phyloP scores from a whole-genome alignment of 345 rosid species.

The Sonneratia caseolaris region DNA sequence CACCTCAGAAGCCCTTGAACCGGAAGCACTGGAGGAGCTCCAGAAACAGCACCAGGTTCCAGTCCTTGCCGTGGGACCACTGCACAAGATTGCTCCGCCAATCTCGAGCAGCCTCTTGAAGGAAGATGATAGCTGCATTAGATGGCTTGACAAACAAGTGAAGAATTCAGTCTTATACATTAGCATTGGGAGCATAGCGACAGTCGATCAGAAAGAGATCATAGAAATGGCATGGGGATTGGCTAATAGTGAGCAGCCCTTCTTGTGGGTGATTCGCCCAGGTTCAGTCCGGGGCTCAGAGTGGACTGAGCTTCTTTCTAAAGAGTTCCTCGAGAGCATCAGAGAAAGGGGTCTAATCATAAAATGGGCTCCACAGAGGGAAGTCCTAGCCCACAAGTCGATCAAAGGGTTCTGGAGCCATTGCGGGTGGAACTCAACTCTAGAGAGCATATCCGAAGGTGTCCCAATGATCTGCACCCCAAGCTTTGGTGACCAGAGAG shows the following conservation, averaged over 20 bases:
- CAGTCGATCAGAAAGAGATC: constrained; percentile 15
- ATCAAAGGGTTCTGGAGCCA: constrained; percentile 26
- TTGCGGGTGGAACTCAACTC: constrained; percentile 23
- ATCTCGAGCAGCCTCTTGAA: constrained; percentile 3
- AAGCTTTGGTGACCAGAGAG: constrained; percentile 14
- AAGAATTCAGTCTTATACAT: constrained; percentile 17
- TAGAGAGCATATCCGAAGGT: constrained; percentile 19
- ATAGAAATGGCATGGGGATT: constrained; percentile 23
- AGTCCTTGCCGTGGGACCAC: constrained; percentile 14
- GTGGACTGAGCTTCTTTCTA: constrained; percentile 9
- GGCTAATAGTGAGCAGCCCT: constrained; percentile 20
- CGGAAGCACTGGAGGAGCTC: constrained; percentile 5
- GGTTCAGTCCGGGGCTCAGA: constrained; percentile 9
- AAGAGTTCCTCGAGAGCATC: constrained; percentile 9
- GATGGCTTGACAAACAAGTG: constrained; percentile 21
- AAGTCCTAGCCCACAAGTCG: constrained; percentile 21
- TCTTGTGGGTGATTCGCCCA: constrained; percentile 24
- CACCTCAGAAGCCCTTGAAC: constrained; percentile 20
- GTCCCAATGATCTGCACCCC: constrained; percentile 20
- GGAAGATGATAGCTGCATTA: constrained; percentile 17
- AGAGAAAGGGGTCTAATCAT: constrained; percentile 19
- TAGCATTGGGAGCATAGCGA: constrained; percentile 22
- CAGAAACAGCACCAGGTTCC: constrained; percentile 8
- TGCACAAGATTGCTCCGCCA: constrained; percentile 17
- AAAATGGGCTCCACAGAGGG: constrained; percentile 26